These are phyloP conservation scores for Claviceps pazoutovae DNA, from an alignment of 2,329 filamentous ascomycete genomes.

Conservation along the genomic window DNA sequence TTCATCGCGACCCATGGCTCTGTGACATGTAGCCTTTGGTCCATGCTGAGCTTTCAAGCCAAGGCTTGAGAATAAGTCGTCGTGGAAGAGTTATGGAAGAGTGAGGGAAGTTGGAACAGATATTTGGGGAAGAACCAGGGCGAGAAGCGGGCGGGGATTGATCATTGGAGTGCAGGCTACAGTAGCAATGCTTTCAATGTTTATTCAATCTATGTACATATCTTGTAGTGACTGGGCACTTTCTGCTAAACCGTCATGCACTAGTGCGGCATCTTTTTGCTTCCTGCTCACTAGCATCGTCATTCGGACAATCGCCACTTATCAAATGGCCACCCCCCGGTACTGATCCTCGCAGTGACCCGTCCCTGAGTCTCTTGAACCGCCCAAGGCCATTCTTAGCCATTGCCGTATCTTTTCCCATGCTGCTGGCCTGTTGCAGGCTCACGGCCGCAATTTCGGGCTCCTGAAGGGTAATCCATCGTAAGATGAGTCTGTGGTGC, in stretches of 20 bases:
- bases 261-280: neutral
- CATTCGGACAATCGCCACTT: neutral
- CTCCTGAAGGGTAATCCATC: constrained; percentile 3
- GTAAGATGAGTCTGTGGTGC: constrained; percentile 1
- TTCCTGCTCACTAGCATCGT: neutral
- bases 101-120: no score
- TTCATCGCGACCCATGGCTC: no score
- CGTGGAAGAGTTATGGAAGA: no score
- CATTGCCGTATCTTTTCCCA: neutral
- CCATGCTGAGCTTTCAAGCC: no score
- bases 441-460: constrained; percentile 2
- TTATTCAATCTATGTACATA: no score
- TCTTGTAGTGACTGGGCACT: no score
- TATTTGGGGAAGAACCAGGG: no score
- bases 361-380: constrained; percentile 1
- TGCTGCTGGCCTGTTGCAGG: neutral
- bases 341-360: neutral
- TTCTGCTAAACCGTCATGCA: neutral
- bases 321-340: neutral
- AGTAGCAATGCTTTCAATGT: no score
- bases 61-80: no score
- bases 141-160: no score
- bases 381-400: neutral
- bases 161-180: no score
- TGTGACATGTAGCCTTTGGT: no score